Conservation (phyloP, 129 eudicot species). For the Tanacetum coccineum region DNA sequence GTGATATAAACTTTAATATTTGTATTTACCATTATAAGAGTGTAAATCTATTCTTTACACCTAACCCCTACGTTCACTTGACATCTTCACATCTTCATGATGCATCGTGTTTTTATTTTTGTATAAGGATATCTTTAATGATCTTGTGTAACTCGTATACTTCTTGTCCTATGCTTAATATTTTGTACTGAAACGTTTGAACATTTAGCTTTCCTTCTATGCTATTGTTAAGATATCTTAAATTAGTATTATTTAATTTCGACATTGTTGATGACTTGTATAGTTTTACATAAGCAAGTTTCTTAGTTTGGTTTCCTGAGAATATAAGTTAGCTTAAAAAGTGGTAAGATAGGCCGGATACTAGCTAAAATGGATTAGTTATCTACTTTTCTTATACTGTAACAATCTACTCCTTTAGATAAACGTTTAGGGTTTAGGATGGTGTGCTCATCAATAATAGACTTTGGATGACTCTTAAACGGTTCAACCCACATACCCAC, state of each 20-base stretch:
- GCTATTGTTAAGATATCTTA: neutral
- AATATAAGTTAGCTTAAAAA: neutral
- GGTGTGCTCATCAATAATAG: too few relatives aligned
- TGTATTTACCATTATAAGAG: too few relatives aligned
- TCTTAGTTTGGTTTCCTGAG: neutral
- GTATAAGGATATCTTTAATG: neutral
- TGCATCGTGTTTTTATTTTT: neutral
- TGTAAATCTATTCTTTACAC: too few relatives aligned
- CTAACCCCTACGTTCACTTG: too few relatives aligned
- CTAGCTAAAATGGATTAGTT: neutral
- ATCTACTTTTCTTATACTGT: neutral
- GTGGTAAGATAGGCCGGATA: neutral
- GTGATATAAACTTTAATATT: too few relatives aligned
- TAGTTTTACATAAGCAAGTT: slow-evolving; percentile 9
- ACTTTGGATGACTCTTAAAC: too few relatives aligned
- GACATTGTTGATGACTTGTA: neutral
- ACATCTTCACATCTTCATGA: too few relatives aligned
- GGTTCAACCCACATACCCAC: neutral
- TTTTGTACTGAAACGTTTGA: neutral
- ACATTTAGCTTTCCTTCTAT: slow-evolving; percentile 5
- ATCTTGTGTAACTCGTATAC: neutral
- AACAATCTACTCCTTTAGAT: neutral
- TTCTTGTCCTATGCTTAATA: neutral
- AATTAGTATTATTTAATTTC: neutral
- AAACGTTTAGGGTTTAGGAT: too few relatives aligned